These are phyloP conservation scores for Saccharomycopsis guyanensis DNA, from an alignment of 805 yeast species.

Conservation along the genomic window DNA sequence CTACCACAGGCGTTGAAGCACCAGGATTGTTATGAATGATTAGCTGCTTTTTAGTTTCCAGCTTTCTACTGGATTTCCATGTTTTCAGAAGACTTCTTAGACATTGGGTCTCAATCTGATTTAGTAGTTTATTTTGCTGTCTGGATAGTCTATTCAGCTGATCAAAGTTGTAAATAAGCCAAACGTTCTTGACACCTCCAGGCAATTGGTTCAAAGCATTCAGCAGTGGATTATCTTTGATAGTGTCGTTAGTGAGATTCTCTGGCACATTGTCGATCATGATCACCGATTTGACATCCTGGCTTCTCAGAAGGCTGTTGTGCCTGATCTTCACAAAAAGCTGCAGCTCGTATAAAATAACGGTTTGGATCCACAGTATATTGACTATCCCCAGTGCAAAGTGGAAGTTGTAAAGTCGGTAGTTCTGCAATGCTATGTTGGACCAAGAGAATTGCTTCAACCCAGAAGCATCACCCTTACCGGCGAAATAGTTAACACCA, in stretches of 20 bases:
- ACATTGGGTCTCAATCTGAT: slow-evolving; percentile 34
- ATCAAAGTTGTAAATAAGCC: slow-evolving; percentile 47
- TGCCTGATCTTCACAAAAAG: slow-evolving; percentile 43
- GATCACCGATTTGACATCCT: slow-evolving; percentile 27
- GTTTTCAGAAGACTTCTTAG: slow-evolving; percentile 26
- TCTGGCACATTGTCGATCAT: slow-evolving; percentile 43
- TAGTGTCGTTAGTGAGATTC: slow-evolving; percentile 6
- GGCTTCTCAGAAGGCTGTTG: slow-evolving; percentile 30
- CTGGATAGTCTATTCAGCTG: slow-evolving; percentile 30
- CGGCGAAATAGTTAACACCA: slow-evolving; percentile 47
- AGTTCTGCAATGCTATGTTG: slow-evolving; percentile 49
- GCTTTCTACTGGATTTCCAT: neutral
- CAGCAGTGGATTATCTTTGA: slow-evolving; percentile 21
- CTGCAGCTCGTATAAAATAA: slow-evolving; percentile 50
- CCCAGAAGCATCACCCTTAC: slow-evolving; percentile 32
- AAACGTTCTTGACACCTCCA: slow-evolving; percentile 47
- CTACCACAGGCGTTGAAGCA: neutral
- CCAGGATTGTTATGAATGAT: neutral
- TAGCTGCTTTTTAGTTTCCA: slow-evolving; percentile 4
- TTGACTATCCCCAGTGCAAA: slow-evolving; percentile 50
- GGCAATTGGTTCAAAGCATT: slow-evolving; percentile 33
- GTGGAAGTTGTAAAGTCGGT: slow-evolving; percentile 50
- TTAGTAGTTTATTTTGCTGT: slow-evolving; percentile 26
- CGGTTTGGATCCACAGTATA: slow-evolving; percentile 46
- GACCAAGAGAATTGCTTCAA: slow-evolving; percentile 68